Base-by-base conservation (phyloP, 805 yeast genomes). In the Metschnikowia drakensbergensis region DNA sequence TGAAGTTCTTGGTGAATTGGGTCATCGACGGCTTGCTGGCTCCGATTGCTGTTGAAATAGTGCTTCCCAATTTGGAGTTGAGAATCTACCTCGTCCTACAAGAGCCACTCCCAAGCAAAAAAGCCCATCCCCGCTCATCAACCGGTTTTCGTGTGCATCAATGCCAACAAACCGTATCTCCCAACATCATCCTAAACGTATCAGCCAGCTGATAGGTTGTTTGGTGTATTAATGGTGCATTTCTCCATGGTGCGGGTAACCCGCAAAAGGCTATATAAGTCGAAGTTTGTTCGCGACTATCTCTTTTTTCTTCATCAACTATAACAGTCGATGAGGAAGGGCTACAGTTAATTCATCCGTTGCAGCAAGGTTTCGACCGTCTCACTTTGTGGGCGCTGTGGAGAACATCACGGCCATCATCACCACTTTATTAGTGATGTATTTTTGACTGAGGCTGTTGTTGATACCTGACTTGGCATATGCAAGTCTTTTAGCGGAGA, bases 281-380 rank as follows among this genome's bases (percentile, higher is more conserved):
- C 40, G 26, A 36, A 26, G 48, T 6, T 37, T 5, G 31, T 17
- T 30, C 37, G 37, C 42, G 28, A n/a, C 10, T 7, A 25, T 10
- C 22, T 29, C 47, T 42, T 47, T 50, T 46, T 42, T 69, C 74
- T 51, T 60, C 58, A 75, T 74, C 82, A 77, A 76, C 82, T 77
- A 77, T 74, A 67, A 73, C 81, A 77, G 81, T 74, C 81, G 68
- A 74, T 75, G 81, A 78, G 65, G 81, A 75, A 58, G 67, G 76
- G 68, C 70, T 67, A 60, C 51, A 63, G 60, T 58, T 59, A 37
- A 56, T 48, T 60, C 66, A 63, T 64, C 77, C 72, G 69, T 64
- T 66, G 57, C 67, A 68, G 72, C 61, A 54, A 58, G 61, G 59
- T 30, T 35, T 48, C 41, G 54, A 49, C 50, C 56, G 52, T 34